Conservation (phyloP, 495 filamentous ascomycete species). For the Astrocystis sublimbata region DNA sequence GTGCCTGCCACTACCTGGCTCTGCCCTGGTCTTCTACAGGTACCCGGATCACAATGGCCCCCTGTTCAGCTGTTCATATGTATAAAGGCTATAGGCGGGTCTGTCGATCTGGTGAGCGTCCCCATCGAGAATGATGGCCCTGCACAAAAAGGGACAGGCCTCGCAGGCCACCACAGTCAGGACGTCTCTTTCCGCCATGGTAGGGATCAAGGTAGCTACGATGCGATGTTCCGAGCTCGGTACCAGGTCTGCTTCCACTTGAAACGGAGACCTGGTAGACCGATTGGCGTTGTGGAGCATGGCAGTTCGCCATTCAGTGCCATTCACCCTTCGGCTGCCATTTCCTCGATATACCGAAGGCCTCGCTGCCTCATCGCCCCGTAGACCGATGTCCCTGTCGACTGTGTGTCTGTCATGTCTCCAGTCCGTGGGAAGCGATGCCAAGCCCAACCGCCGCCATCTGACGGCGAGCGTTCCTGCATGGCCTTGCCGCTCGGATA, state of each 20-base stretch:
- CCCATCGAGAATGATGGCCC: too few species aligned
- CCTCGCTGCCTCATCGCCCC: neutral
- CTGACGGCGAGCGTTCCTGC: slow-evolving; percentile 19
- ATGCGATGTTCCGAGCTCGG: neutral
- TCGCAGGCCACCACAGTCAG: too few species aligned
- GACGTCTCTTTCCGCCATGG: too few species aligned
- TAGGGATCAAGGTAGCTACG: too few species aligned
- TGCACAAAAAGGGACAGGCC: too few species aligned
- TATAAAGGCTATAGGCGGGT: too few species aligned
- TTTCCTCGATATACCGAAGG: neutral
- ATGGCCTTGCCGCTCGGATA: slow-evolving; percentile 8
- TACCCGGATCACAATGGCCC: neutral
- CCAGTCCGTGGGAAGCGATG: neutral
- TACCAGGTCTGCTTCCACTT: neutral
- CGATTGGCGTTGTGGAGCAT: neutral
- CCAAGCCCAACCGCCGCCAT: slow-evolving; percentile 9
- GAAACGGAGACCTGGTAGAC: neutral
- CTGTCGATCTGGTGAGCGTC: neutral
- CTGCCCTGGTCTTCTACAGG: too few species aligned
- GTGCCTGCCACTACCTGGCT: too few species aligned
- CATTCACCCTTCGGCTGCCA: too few species aligned
- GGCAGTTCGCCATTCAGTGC: neutral
- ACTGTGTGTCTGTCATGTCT: too few species aligned
- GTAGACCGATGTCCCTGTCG: too few species aligned
- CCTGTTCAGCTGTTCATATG: too few species aligned